phyloP scores from a whole-genome alignment of 768 basidiomycete genomes.

The Clitopilus hobsonii region DNA sequence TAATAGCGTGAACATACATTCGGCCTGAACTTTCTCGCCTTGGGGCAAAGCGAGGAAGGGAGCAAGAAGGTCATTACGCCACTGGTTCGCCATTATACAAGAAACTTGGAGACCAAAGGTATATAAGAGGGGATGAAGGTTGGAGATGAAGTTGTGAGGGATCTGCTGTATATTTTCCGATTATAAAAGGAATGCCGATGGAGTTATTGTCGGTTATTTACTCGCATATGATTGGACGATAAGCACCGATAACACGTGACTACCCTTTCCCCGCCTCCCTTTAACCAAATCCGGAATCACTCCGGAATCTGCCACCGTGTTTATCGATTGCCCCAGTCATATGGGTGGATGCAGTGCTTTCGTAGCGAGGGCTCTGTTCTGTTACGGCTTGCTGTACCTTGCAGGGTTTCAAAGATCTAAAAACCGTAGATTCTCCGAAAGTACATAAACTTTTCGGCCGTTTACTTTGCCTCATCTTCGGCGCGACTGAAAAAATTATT shows the following conservation, averaged over 20 bases:
- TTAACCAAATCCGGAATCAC: constrained; percentile 13
- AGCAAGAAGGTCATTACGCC: constrained; percentile 82
- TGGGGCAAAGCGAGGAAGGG: constrained; percentile 88
- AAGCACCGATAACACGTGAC: constrained; percentile 18
- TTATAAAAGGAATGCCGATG: constrained; percentile 15
- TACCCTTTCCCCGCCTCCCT: not conserved
- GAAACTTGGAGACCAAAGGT: constrained; percentile 7
- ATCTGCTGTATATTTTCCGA: constrained; percentile 14
- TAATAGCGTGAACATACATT: constrained; percentile 51
- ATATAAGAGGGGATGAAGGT: constrained; percentile 14
- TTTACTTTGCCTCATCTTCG: not conserved
- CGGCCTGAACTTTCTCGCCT: constrained; percentile 91
- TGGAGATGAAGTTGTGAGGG: constrained; percentile 13
- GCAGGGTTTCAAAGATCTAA: not conserved
- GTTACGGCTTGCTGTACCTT: not conserved
- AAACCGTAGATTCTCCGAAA: not conserved
- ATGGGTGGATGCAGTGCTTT: not conserved
- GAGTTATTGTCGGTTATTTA: constrained; percentile 18
- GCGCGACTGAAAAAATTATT: not conserved
- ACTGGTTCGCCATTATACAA: constrained; percentile 30
- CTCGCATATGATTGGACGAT: constrained; percentile 39
- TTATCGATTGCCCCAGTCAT: constrained; percentile 5
- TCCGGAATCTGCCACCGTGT: constrained; percentile 12
- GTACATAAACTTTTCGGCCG: not conserved
- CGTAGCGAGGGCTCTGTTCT: not conserved